These are phyloP conservation scores for Echinosphaeria canescens DNA, from an alignment of 2,329 filamentous ascomycete genomes.

Conservation along the genomic window DNA sequence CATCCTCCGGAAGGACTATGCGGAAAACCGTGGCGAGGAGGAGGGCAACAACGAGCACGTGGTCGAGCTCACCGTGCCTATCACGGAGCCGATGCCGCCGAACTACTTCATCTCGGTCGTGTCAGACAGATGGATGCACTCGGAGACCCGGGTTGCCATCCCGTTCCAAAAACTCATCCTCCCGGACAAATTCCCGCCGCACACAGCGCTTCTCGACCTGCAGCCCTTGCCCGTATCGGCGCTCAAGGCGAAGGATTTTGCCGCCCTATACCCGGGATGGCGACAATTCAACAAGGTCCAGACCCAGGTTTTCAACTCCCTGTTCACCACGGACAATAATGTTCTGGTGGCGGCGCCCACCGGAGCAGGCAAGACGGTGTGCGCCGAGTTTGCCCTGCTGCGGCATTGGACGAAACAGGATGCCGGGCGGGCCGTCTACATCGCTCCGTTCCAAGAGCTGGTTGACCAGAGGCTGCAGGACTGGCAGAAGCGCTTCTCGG, in stretches of 20 bases:
- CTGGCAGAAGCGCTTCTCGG: slow-evolving; percentile 60
- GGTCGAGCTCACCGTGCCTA: slow-evolving; percentile 89
- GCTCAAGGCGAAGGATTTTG: slow-evolving; percentile 68
- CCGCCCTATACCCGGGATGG: slow-evolving; percentile 64
- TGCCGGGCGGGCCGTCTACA: slow-evolving; percentile 68
- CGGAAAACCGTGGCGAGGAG: too few relatives aligned
- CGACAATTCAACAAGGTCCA: slow-evolving; percentile 92
- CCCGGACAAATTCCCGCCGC: slow-evolving; percentile 86
- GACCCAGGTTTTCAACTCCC: slow-evolving; percentile 87
- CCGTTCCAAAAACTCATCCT: slow-evolving; percentile 91
- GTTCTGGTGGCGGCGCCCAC: slow-evolving; percentile 86
- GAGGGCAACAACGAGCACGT: slow-evolving; percentile 82
- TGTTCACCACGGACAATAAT: slow-evolving; percentile 82
- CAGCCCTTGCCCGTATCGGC: slow-evolving; percentile 80
- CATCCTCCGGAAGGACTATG: slow-evolving; percentile 75
- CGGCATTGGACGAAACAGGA: slow-evolving; percentile 62
- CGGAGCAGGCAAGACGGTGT: slow-evolving; percentile 91
- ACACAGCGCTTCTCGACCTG: slow-evolving; percentile 79
- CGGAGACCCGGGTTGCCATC: slow-evolving; percentile 79
- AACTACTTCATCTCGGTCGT: slow-evolving; percentile 96
- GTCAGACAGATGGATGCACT: slow-evolving; percentile 97
- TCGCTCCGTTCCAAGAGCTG: slow-evolving; percentile 87
- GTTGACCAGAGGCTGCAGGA: slow-evolving; percentile 64
- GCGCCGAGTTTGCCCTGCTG: slow-evolving; percentile 82
- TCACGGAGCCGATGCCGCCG: slow-evolving; percentile 93